Conservation (phyloP, 2,329 filamentous ascomycete species). For the Xylariaceae sp. region DNA sequence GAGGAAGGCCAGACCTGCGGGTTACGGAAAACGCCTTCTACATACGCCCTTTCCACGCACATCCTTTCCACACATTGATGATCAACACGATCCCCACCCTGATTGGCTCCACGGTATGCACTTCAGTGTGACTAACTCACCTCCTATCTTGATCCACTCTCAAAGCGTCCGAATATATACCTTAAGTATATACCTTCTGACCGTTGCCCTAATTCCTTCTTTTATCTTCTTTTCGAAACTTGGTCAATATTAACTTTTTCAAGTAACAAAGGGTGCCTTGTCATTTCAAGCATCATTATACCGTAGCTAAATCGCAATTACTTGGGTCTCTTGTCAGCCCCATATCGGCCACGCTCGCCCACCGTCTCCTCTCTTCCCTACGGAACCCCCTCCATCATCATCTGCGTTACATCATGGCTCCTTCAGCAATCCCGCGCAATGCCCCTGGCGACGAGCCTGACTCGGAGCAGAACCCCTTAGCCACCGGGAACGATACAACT, state of each 20-base stretch:
- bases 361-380: background rate
- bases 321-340: background rate
- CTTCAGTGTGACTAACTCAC: background rate
- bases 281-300: background rate
- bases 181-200: background rate
- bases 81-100: background rate
- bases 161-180: conserved; percentile 6
- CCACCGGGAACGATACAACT: conserved; percentile 46
- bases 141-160: conserved; percentile 15
- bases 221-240: background rate
- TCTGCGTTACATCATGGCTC: conserved; percentile 38
- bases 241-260: background rate
- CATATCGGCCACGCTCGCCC: background rate
- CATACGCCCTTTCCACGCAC: background rate
- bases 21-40: background rate
- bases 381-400: background rate
- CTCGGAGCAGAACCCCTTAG: conserved; percentile 46
- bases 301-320: background rate
- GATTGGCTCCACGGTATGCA: conserved; percentile 19
- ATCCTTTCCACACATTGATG: background rate
- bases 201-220: conserved; percentile 2
- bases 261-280: background rate
- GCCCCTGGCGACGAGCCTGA: conserved; percentile 39
- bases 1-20: background rate
- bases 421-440: conserved; percentile 39